Evolutionary conservation across 495 filamentous ascomycete species (phyloP), one percentile per base, ranked within the genome.

Genomic region (Talaromyces ruber): DNA sequence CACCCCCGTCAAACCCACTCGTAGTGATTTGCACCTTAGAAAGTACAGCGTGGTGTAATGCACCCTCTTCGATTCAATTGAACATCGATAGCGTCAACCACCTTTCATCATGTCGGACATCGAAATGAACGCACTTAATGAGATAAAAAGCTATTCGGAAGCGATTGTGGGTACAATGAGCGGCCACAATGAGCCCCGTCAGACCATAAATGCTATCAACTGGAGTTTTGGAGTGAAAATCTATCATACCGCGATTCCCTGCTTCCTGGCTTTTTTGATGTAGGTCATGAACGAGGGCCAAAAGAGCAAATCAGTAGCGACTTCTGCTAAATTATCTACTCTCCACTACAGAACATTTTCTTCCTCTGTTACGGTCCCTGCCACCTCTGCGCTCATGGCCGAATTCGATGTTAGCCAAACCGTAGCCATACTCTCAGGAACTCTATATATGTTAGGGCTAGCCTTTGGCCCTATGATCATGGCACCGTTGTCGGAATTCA

Each of bases 401-500:
- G 70, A 78, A 21, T 80, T 80, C 62, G 61, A 67, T 9, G 62
- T 64, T 47, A 67, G 51, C 39, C 62, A 63, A 0, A 59, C 64
- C 0, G 55, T 70, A 6, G 57, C 66, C 2, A 66, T 66, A 4
- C 67, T 76, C 12, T 51, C 67, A 16, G 64, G 72, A 30, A 75
- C 74, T 3, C 65, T 77, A 11, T 79, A 80, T 62, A 64, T 82
- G 24, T 66, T 83, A 0, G 81, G 81, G 6, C 80, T 81, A 39
- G 78, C 74, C 11, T 67, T 83, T 53, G 83, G 83, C 7, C 72
- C 84, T 3, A 71, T 86, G 4, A 26, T 88, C 37, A 66, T 86
- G 2, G 80, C 82, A 0, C 86, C 86, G 0, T 29, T 87, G n/a
- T 79, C 72, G 26, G 86, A 89, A 61, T 67, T 84, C 16, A 81